These are phyloP conservation scores for Madurella mycetomatis DNA, from an alignment of 2,329 filamentous ascomycete genomes.

Conservation along the genomic window DNA sequence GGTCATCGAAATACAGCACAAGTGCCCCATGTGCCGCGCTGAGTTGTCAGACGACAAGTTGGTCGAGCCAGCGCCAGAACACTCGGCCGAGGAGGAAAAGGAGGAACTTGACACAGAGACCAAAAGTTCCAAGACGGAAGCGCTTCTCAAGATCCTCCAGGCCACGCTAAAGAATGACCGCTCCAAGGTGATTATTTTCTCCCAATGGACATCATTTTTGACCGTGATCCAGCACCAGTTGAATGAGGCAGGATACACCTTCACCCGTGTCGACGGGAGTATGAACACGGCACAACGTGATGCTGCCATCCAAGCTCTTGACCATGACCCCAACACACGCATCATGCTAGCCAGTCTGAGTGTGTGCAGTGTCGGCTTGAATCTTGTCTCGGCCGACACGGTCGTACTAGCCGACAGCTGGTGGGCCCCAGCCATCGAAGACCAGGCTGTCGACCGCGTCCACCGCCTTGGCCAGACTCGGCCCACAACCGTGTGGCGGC, in stretches of 20 bases:
- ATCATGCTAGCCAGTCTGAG: slow-evolving; percentile 78
- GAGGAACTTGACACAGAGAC: slow-evolving; percentile 56
- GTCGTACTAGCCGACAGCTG: slow-evolving; percentile 78
- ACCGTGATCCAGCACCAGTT: slow-evolving; percentile 68
- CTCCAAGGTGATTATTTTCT: slow-evolving; percentile 70
- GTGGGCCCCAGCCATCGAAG: slow-evolving; percentile 92
- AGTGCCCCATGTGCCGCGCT: slow-evolving; percentile 80
- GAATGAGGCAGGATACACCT: slow-evolving; percentile 54
- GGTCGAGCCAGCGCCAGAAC: slow-evolving; percentile 62
- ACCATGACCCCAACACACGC: slow-evolving; percentile 61
- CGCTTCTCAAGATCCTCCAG: slow-evolving; percentile 68
- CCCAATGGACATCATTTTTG: slow-evolving; percentile 73
- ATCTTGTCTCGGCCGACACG: slow-evolving; percentile 80
- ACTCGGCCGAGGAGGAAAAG: slow-evolving; percentile 39
- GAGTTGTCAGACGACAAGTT: slow-evolving; percentile 55
- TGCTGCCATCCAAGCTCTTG: slow-evolving; percentile 61
- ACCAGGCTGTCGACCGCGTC: slow-evolving; percentile 85
- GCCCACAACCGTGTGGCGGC: slow-evolving; percentile 71
- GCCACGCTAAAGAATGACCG: slow-evolving; percentile 60
- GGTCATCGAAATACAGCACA: slow-evolving; percentile 69
- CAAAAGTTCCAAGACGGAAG: slow-evolving; percentile 78
- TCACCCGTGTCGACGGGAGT: slow-evolving; percentile 72
- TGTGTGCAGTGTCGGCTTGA: slow-evolving; percentile 81
- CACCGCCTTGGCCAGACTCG: slow-evolving; percentile 80
- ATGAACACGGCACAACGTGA: slow-evolving; percentile 72